Conservation (phyloP, 2,329 filamentous ascomycete species). For the Claviceps pazoutovae region DNA sequence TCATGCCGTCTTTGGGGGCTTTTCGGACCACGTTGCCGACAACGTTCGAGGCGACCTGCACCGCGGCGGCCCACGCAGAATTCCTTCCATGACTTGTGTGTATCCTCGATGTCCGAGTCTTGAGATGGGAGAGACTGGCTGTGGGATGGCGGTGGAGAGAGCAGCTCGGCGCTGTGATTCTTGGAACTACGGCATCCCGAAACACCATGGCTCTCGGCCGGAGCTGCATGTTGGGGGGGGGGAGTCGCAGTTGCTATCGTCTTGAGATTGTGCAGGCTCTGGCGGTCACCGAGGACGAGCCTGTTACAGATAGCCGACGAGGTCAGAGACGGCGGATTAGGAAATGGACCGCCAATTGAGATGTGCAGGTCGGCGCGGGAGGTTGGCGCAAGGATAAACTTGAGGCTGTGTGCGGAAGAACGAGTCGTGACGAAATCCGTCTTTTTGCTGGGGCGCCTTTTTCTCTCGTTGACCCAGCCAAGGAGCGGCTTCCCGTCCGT, state of each 20-base stretch:
- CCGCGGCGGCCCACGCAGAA: slow-evolving; percentile 65
- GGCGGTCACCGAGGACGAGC: no score
- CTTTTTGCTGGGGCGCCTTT: not conserved
- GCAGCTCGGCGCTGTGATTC: slow-evolving; percentile 16
- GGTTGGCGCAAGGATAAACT: not conserved
- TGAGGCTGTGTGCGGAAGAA: not conserved
- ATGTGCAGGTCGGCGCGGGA: not conserved
- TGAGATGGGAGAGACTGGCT: slow-evolving; percentile 14
- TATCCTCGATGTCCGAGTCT: slow-evolving; percentile 19
- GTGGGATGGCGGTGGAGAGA: slow-evolving; percentile 18
- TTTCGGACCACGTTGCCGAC: slow-evolving; percentile 53
- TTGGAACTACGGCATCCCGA: slow-evolving; percentile 22
- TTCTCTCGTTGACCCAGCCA: not conserved
- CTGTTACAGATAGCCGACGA: no score
- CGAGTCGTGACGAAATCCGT: not conserved
- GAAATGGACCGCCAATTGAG: not conserved
- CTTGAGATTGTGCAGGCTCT: no score
- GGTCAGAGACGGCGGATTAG: no score
- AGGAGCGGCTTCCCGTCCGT: no score
- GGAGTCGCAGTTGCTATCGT: not conserved
- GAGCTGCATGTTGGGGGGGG: slow-evolving; percentile 32
- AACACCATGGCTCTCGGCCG: slow-evolving; percentile 38
- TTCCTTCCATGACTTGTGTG: slow-evolving; percentile 31
- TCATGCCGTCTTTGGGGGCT: slow-evolving; percentile 50
- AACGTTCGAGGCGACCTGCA: slow-evolving; percentile 55